Evolutionary conservation across 1,139 yeast genomes (phyloP).

Genomic region (Protomyces lactucae-debilis): DNA sequence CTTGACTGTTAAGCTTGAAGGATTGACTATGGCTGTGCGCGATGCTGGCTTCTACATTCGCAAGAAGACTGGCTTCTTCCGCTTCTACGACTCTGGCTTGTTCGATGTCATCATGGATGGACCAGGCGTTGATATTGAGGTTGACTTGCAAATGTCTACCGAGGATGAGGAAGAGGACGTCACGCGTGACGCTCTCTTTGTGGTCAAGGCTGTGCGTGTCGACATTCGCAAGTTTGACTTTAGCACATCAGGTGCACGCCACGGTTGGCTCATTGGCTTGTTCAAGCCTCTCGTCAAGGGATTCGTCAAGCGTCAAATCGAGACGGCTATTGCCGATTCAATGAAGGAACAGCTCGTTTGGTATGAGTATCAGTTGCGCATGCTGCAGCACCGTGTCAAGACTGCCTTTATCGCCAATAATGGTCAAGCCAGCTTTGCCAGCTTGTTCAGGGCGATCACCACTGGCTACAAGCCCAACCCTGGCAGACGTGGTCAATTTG

Average conservation of each 20-base stretch:
- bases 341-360: conserved; percentile 15
- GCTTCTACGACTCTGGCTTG: conserved; percentile 25
- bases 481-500: conserved; percentile 18
- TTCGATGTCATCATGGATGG: conserved; percentile 27
- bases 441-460: conserved; percentile 21
- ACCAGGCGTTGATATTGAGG: conserved; percentile 21
- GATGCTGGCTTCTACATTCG: conserved; percentile 26
- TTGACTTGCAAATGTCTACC: conserved; percentile 18
- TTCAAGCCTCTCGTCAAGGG: conserved; percentile 23
- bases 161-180: conserved; percentile 24
- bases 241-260: conserved; percentile 17
- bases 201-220: conserved; percentile 23
- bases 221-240: conserved; percentile 24
- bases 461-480: conserved; percentile 14
- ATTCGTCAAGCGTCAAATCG: conserved; percentile 23
- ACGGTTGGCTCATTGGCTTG: conserved; percentile 21
- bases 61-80: conserved; percentile 27
- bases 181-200: conserved; percentile 18
- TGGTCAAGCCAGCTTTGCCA: conserved; percentile 25
- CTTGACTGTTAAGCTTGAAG: conserved; percentile 12
- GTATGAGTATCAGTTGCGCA: conserved; percentile 20
- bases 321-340: conserved; percentile 13
- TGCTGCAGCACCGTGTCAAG: conserved; percentile 25
- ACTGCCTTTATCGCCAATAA: conserved; percentile 25
- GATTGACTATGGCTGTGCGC: conserved; percentile 14